Evolutionary conservation across 306 rosid genomes (phyloP), one percentile per base, ranked within the genome.

Genomic region (Citrullus amarus): DNA sequence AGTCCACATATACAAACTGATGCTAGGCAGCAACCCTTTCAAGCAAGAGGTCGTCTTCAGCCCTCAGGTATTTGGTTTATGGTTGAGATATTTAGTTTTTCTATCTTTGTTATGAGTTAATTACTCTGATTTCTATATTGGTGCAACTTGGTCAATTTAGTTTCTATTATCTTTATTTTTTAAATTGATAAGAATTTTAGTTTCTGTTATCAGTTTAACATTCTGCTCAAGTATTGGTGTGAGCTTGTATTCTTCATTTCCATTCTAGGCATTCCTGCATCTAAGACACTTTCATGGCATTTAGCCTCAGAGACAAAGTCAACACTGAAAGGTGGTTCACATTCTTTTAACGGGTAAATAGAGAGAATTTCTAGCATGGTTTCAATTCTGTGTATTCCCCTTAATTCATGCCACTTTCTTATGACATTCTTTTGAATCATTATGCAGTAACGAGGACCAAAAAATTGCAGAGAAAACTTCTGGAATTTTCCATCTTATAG

Each of bases 261-360:
- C 59, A 15, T 72, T 72, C 38, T 75, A 88, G 98, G 87, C 62
- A 68, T 86, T 15, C 85, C 86, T 65, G 87, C 95, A 82, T 56
- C 98, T 63, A 92, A 87, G 86, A 85, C 96, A 73, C 97, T 95
- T 86, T 95, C 97, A 16, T 92, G 98, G 98, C 95, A 95, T 86
- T 81, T 95, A 85, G 95, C 97, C 76, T 92, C 97, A 63, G 97
- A 95, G 78, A 90, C 97, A 2, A 95, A 88, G 80, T 83, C 97
- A 50, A 88, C 97, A 73, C 76, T 89, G 74, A 90, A 91, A 80
- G 86, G 85, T 73, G 83, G 82, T 67, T 78, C 90, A 10, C 86
- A 76, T 67, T 54, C 90, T 83, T 81, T 80, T 20, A 83, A 81
- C 77, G 83, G 86, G 97, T 95, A 79, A 85, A 79, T 59, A 11